Conservation (phyloP, 768 basidiomycete genomes). For the Glaciozyma antarctica region DNA sequence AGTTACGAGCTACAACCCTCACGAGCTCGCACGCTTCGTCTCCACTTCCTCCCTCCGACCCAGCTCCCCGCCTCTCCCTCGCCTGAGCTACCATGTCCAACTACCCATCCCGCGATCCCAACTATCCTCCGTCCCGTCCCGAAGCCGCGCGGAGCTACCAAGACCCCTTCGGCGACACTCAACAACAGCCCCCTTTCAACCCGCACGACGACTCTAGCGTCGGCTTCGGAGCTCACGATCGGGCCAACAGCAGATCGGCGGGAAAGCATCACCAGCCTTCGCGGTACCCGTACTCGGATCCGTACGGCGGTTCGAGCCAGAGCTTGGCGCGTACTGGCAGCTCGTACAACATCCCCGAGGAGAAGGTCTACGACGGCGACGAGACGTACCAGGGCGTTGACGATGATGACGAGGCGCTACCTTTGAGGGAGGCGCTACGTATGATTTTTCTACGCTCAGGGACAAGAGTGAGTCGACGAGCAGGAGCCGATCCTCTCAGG, state of each 20-base stretch:
- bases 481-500: background rate
- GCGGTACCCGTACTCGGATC: background rate
- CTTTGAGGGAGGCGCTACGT: conserved; percentile 9
- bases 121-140: too few relatives aligned
- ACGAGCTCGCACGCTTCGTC: too few relatives aligned
- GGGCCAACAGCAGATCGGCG: background rate
- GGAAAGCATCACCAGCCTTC: background rate
- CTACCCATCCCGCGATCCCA: too few relatives aligned
- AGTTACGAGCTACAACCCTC: too few relatives aligned
- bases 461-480: conserved; percentile 13
- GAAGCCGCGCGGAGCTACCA: background rate
- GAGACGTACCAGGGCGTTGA: background rate
- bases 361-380: conserved; percentile 17
- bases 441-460: conserved; percentile 10
- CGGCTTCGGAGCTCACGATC: too few relatives aligned
- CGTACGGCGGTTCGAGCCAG: conserved; percentile 10
- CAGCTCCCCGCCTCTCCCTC: too few relatives aligned
- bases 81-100: too few relatives aligned
- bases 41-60: too few relatives aligned
- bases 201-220: background rate
- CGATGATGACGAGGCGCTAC: conserved; percentile 18
- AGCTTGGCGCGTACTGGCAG: conserved; percentile 10
- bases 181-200: background rate
- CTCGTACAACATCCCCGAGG: conserved; percentile 19
- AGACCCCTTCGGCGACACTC: background rate